phyloP scores from a whole-genome alignment of 2,329 filamentous ascomycete species.

The Aspergillus pseudotamarii region DNA sequence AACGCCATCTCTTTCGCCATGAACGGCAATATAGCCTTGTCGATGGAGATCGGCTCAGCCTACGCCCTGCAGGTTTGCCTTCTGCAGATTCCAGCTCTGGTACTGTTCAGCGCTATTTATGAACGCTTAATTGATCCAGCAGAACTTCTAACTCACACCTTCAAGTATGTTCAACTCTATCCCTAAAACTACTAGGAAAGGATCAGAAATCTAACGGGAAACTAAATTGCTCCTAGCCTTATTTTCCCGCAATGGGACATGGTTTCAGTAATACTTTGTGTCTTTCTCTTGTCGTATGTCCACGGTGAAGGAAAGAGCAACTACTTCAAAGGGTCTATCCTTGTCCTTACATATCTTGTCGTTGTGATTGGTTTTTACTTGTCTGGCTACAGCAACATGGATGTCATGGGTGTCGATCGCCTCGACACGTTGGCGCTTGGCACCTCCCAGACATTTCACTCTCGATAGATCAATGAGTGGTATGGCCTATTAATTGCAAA shows the following conservation, averaged over 20 bases:
- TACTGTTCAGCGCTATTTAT: constrained; percentile 84
- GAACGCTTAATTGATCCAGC: constrained; percentile 58
- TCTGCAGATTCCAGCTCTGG: constrained; percentile 88
- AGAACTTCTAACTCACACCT: constrained; percentile 55
- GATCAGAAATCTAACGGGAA: not conserved
- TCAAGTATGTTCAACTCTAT: constrained; percentile 48
- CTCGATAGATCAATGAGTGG: constrained; percentile 43
- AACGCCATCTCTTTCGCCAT: constrained; percentile 99
- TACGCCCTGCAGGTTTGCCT: constrained; percentile 96
- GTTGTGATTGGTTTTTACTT: constrained; percentile 92
- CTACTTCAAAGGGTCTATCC: constrained; percentile 98
- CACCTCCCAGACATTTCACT: constrained; percentile 41
- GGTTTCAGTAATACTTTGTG: constrained; percentile 92
- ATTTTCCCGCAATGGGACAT: constrained; percentile 99
- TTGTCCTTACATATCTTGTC: constrained; percentile 90
- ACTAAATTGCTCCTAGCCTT: constrained; percentile 55
- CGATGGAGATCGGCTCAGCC: constrained; percentile 98
- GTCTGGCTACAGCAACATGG: constrained; percentile 64
- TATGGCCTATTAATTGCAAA: constrained; percentile 33
- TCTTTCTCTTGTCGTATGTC: constrained; percentile 95
- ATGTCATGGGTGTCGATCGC: constrained; percentile 51
- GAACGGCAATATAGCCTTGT: constrained; percentile 98
- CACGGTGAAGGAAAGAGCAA: constrained; percentile 99
- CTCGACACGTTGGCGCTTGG: constrained; percentile 51
- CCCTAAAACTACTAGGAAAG: not conserved